These are phyloP conservation scores for Akebia trifoliata DNA, from an alignment of 164 flowering plant genomes.

Conservation along the genomic window DNA sequence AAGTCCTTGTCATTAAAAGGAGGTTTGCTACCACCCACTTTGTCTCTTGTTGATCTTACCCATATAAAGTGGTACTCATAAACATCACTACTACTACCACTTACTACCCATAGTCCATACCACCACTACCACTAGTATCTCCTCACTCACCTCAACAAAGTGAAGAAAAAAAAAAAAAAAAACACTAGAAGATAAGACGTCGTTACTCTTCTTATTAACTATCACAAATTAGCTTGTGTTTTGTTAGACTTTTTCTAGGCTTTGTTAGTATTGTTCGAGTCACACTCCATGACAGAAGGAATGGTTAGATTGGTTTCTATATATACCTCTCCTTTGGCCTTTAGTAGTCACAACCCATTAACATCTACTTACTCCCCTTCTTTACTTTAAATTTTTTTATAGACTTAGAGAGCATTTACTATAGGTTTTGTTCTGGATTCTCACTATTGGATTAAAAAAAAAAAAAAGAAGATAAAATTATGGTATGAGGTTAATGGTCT, in stretches of 20 bases:
- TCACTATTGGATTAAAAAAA: too few relatives aligned
- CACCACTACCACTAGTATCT: conserved; percentile 5
- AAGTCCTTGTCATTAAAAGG: conserved; percentile 16
- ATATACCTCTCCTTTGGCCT: neutral
- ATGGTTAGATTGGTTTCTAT: too few relatives aligned
- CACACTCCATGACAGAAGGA: conserved; percentile 8
- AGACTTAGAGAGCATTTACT: neutral
- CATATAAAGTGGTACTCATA: conserved; percentile 13
- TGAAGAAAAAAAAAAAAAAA: too few relatives aligned
- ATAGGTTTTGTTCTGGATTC: too few relatives aligned
- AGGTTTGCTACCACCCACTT: neutral
- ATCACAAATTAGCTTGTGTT: too few relatives aligned
- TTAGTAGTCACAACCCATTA: conserved; percentile 3
- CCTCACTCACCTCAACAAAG: neutral
- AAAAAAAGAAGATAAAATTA: too few relatives aligned
- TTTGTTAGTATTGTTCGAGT: neutral
- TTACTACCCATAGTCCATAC: too few relatives aligned
- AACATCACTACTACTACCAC: conserved; percentile 7
- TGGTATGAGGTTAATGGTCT: too few relatives aligned
- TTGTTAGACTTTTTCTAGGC: too few relatives aligned
- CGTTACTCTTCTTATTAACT: too few relatives aligned
- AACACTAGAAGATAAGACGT: too few relatives aligned
- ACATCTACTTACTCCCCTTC: neutral
- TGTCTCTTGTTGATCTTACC: neutral
- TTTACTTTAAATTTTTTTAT: neutral